Evolutionary conservation across 257 asterid species (phyloP), one percentile per base, ranked within the genome.

Genomic region (Avicennia marina): DNA sequence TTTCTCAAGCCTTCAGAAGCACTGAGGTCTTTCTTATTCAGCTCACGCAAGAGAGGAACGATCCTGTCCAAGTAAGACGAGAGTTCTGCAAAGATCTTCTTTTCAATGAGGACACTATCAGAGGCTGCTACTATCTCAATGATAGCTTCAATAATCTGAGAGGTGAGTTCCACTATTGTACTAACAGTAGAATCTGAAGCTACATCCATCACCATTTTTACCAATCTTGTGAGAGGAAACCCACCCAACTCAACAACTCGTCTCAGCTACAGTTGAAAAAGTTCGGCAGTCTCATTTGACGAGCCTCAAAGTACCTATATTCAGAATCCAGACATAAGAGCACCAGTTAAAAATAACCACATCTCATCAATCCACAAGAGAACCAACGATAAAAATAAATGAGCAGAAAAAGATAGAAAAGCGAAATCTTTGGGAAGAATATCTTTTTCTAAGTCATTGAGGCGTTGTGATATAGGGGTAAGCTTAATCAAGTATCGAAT

Each of bases 1-100:
- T 55, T 78, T 11, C 33, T 13, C 52, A 72, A 45, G 50, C 69
- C 63, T 62, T 76, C 50, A 7, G 78, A 75, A 60, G 65, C 63
- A 17, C 25, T 33, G 47, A 53, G 53, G 41, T 62, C 71, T 41
- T 52, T 74, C 69, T 27, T 51, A 12, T 58, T 63, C 60, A 78
- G 49, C 68, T 75, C 83, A 36, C 49, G 69, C 62, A 83, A 63
- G 53, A 83, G 69, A 32, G 88, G 88, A 29, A 64, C 27, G 26
- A 83, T 18, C 50, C 74, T 57, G 2, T 78, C 43, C 60, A 83
- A 45, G 75, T 77, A 78, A 21, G 76, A 74, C 4, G 85, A 73
- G 39, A 80, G 88, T 24, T 75, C 48, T 0, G 39, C 50, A 55
- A 83, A 80, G 56, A 83, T 60, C 69, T 71, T 71, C 46, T 59